Base-by-base conservation (phyloP, 495 filamentous ascomycete species). In the Hypoxylon lienhwacheense region DNA sequence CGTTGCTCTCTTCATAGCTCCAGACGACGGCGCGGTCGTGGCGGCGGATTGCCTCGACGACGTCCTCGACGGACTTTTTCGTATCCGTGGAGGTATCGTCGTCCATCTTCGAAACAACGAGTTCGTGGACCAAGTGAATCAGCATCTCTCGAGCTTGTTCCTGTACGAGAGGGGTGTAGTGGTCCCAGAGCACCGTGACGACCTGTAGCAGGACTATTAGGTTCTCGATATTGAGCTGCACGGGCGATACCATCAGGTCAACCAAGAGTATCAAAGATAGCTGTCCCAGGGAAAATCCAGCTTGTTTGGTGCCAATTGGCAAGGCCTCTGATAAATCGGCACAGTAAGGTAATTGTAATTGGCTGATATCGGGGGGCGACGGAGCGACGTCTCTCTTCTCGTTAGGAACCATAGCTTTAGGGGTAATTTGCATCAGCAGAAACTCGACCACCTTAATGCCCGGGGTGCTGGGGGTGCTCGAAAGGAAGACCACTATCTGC, bases 141-240 rank as follows among this genome's bases (percentile, higher is more conserved):
- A 97, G 80, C 93, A 98, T 96, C 63, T 98, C 93, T 34, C 91
- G 84, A 31, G 93, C 91, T 67, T 97, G 91, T 53, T 97, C 93
- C 61, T 96, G 93, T 1, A 98, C 92, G 8, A 96, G 81, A n/a
- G 89, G 81, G 2, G 86, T 95, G 61, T 97, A 95, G 48, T 96
- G 90, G 65, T 98, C 93, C 93, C 93, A 98, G 8, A 97, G 80
- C 1, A 96, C 89, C 25, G 93, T 85, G 11, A 96, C 84, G 11
- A 95, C 89, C 71, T 98, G 93, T 7, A 98, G 72, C 39, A 98
- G 72, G 15, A 93, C 79, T 25, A 91, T 87, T 4, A 97, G 79
- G 54, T 89, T 87, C 11, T 93, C 87, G 7, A 81, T 67, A 16
- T 81, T 74, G 14, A 96, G 78, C 25, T 89, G 85, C 39, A 93